Conservation (phyloP, 2,329 filamentous ascomycete genomes). For the Calycina herbarum region DNA sequence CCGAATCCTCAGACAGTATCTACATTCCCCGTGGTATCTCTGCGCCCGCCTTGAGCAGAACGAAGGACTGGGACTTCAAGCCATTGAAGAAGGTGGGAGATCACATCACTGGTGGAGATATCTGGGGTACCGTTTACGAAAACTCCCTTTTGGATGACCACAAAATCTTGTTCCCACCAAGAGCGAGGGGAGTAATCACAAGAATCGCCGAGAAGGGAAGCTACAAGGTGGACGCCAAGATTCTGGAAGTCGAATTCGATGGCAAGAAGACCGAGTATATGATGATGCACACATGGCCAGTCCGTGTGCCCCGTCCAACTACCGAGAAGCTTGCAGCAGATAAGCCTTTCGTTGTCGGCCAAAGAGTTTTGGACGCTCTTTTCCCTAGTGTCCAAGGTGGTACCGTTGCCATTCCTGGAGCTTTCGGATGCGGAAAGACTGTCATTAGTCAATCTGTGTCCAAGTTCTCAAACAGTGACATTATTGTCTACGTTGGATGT, state of each 20-base stretch:
- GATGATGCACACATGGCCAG: slow-evolving; percentile 99
- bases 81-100: slow-evolving; percentile 92
- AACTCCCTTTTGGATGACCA: slow-evolving; percentile 94
- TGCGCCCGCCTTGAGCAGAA: slow-evolving; percentile 81
- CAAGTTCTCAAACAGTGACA: slow-evolving; percentile 99
- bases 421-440: slow-evolving; percentile 98
- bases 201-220: slow-evolving; percentile 84
- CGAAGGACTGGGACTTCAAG: slow-evolving; percentile 95
- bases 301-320: slow-evolving; percentile 89
- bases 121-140: slow-evolving; percentile 93
- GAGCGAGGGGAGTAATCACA: slow-evolving; percentile 88
- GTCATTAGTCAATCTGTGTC: slow-evolving; percentile 98
- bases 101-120: slow-evolving; percentile 93
- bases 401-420: slow-evolving; percentile 95
- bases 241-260: slow-evolving; percentile 95
- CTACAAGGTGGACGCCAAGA: slow-evolving; percentile 92
- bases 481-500: slow-evolving; percentile 95
- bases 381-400: slow-evolving; percentile 97
- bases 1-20: slow-evolving; percentile 77
- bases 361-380: slow-evolving; percentile 92
- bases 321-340: slow-evolving; percentile 90
- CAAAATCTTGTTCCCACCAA: slow-evolving; percentile 87
- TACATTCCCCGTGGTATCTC: slow-evolving; percentile 96
- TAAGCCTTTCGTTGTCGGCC: slow-evolving; percentile 91
- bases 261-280: slow-evolving; percentile 90